Evolutionary conservation across 169 alveolate species (phyloP).

Genomic region (Plasmodium billcollinsi): DNA sequence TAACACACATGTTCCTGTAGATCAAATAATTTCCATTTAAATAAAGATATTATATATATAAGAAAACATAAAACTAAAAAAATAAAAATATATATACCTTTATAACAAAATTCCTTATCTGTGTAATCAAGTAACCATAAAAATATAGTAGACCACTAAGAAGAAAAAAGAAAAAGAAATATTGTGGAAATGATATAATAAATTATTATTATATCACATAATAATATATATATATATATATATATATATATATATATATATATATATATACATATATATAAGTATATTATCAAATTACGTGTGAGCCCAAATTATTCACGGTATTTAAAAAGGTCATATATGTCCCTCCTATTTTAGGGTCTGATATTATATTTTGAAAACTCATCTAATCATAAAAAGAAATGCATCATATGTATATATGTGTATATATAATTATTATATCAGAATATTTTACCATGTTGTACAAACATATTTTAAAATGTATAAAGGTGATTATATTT

Average conservation of each 20-base stretch:
- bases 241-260: not conserved
- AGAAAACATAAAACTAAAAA: not conserved
- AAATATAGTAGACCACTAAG: slow-evolving; percentile 78
- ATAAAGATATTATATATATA: not conserved
- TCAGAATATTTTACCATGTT: not conserved
- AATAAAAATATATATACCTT: slow-evolving; percentile 23
- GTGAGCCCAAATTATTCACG: slow-evolving; percentile 85
- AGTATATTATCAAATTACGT: slow-evolving; percentile 45
- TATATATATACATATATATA: not conserved
- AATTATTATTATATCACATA: not conserved
- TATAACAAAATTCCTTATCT: slow-evolving; percentile 69
- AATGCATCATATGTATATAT: not conserved
- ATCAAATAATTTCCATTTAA: too few relatives aligned
- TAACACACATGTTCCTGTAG: slow-evolving; percentile 54
- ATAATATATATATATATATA: not conserved
- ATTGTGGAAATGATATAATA: not conserved
- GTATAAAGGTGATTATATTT: not conserved
- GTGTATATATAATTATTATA: not conserved
- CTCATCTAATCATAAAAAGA: slow-evolving; percentile 78
- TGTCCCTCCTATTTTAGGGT: slow-evolving; percentile 89
- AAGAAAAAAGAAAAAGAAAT: not conserved
- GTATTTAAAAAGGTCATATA: slow-evolving; percentile 91
- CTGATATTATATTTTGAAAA: slow-evolving; percentile 85
- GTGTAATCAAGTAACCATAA: slow-evolving; percentile 80
- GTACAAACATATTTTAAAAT: not conserved